phyloP scores from a whole-genome alignment of 1,284 basidiomycete genomes.

The Cystobasidium slooffiae region DNA sequence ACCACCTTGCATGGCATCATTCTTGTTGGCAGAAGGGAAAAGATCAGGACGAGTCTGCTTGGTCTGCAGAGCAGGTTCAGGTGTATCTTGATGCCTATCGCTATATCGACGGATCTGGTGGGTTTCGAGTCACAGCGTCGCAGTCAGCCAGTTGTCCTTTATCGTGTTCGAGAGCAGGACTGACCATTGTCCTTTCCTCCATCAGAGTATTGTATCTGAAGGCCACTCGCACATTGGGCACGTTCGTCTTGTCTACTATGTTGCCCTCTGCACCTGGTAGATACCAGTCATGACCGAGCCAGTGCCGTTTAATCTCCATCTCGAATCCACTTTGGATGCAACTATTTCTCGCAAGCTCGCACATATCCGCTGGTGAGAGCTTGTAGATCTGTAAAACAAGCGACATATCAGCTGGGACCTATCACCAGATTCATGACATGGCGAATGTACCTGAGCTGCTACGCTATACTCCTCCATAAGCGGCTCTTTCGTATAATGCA shows the following conservation, averaged over 20 bases:
- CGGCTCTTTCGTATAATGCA: slow-evolving; percentile 98
- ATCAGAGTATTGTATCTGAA: slow-evolving; percentile 88
- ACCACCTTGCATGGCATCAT: slow-evolving; percentile 27
- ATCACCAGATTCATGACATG: neutral
- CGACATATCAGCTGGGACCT: neutral
- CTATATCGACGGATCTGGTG: slow-evolving; percentile 38
- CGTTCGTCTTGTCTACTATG: slow-evolving; percentile 95
- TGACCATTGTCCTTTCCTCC: slow-evolving; percentile 66
- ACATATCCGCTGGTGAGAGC: slow-evolving; percentile 68
- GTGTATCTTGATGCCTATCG: slow-evolving; percentile 3
- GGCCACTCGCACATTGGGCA: slow-evolving; percentile 84
- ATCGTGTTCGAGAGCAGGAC: neutral
- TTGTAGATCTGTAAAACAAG: slow-evolving; percentile 77
- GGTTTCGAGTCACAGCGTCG: neutral
- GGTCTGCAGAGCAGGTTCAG: slow-evolving; percentile 32
- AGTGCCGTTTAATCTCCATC: slow-evolving; percentile 97
- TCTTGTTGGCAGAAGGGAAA: slow-evolving; percentile 21
- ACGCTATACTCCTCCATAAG: slow-evolving; percentile 97
- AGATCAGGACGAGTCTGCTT: slow-evolving; percentile 38
- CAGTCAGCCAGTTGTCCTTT: neutral
- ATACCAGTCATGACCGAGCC: slow-evolving; percentile 90
- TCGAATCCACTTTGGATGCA: slow-evolving; percentile 97
- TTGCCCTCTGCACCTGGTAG: slow-evolving; percentile 84
- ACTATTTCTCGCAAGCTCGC: slow-evolving; percentile 92
- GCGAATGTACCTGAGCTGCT: slow-evolving; percentile 76